Evolutionary conservation across 306 rosid genomes (phyloP), one percentile per base, ranked within the genome.

Genomic region (Cucumis cinereus): DNA sequence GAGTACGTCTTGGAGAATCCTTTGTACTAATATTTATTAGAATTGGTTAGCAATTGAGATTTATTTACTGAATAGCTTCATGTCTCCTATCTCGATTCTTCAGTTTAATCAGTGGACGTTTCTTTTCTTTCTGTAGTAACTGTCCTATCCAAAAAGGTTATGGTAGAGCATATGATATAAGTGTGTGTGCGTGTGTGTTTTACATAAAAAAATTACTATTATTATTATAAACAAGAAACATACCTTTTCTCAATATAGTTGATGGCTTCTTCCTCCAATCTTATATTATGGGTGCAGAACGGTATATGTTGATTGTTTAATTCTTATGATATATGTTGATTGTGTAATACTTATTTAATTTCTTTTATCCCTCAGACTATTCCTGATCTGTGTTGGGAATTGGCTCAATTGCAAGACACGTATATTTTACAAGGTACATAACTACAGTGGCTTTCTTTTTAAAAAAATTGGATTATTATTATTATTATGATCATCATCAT

Each of bases 401-500:
- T 94, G 78, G 99, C 97, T 85, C 97, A 92, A 85, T 96, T 94
- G 81, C 97, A 94, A 83, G 96, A 94, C 80, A 94, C 99, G 5
- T 92, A 94, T 82, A 92, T 94, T 84, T 89, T 94, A 85, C 99
- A 94, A 81, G 99, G 97, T 89, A 83, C 47, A 67, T 35, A 75
- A 56, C 30, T 19, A 3, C 35, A 10, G 59, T 47, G 4, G 58
- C 13, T 69, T 40, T 45, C 33, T 43, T 53, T 41, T 77, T n/a
- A 20, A 23, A 16, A 38, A 2, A 16, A 19, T 76, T 61, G 60
- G 57, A 61, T 76, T 76, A 59, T 28, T 60, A 81, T 53, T 75
- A 43, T 61, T 22, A 30, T 84, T 26, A 49, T 50, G 14, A 13
- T 45, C 17, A 13, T 45, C 5, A 45, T 45, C 20, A 50, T 6